Evolutionary conservation across 805 yeast genomes (phyloP).

Genomic region (Blastobotrys terrestris): DNA sequence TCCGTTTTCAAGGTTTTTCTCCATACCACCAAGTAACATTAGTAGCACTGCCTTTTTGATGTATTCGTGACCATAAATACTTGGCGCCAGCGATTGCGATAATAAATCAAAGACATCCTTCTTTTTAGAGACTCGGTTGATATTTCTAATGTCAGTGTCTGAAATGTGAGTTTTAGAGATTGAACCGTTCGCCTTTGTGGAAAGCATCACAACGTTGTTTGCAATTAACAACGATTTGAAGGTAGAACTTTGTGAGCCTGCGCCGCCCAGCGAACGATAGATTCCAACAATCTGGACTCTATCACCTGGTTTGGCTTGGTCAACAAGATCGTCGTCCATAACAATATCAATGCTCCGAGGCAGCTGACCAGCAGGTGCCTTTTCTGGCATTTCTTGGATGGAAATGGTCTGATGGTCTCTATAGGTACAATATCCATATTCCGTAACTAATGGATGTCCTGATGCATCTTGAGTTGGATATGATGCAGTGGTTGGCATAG

Average conservation of each 20-base stretch:
- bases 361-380: conserved; percentile 96
- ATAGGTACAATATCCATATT: conserved; percentile 87
- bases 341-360: conserved; percentile 90
- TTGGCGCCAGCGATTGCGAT: conserved; percentile 87
- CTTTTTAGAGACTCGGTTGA: conserved; percentile 68
- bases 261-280: conserved; percentile 83
- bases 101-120: conserved; percentile 69
- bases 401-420: conserved; percentile 91
- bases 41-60: conserved; percentile 87
- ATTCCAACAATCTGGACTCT: conserved; percentile 92
- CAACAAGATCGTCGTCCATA: conserved; percentile 93
- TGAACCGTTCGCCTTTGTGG: conserved; percentile 80
- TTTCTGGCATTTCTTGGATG: conserved; percentile 96
- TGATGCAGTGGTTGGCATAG: conserved; percentile 72
- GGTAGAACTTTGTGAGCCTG: conserved; percentile 47
- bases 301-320: conserved; percentile 90
- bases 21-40: conserved; percentile 90
- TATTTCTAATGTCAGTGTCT: conserved; percentile 78
- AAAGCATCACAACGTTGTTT: conserved; percentile 82
- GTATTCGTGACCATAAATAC: conserved; percentile 87
- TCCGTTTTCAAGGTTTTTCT: conserved; percentile 89
- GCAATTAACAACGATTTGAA: conserved; percentile 82
- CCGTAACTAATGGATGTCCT: conserved; percentile 82
- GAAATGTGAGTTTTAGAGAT: conserved; percentile 58
- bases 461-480: conserved; percentile 92